Evolutionary conservation across 306 rosid genomes (phyloP).

Genomic region (Malus fusca): DNA sequence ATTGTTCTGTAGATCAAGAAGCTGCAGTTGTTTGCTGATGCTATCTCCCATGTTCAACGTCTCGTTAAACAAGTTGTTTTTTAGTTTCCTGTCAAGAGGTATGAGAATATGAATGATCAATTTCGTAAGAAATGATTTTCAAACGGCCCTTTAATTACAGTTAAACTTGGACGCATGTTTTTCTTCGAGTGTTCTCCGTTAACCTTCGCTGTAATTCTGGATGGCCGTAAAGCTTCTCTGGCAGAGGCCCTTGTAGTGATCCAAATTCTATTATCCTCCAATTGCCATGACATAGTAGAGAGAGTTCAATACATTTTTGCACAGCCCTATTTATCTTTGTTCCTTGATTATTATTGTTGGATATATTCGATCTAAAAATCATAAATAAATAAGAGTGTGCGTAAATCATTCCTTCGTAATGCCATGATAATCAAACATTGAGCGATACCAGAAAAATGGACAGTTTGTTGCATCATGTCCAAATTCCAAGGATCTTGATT

Average conservation of each 20-base stretch:
- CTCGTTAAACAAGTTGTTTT: constrained; percentile 44
- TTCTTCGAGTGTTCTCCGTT: neutral
- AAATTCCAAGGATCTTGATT: constrained; percentile 45
- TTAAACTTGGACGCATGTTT: neutral
- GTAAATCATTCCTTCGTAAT: too few species aligned
- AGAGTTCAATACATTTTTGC: neutral
- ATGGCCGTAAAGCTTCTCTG: constrained; percentile 55
- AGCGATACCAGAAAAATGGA: too few species aligned
- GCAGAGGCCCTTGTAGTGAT: constrained; percentile 56
- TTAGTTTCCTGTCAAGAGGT: constrained; percentile 49
- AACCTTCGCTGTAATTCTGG: constrained; percentile 70
- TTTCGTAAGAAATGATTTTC: neutral
- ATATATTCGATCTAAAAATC: too few species aligned
- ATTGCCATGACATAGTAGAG: neutral
- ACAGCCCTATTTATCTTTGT: too few species aligned
- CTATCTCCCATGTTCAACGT: constrained; percentile 59
- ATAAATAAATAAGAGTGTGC: too few species aligned
- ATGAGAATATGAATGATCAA: neutral
- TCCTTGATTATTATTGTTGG: too few species aligned
- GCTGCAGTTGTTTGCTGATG: constrained; percentile 56
- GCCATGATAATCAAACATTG: too few species aligned
- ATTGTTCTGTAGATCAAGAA: constrained; percentile 74
- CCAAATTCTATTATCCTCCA: constrained; percentile 66
- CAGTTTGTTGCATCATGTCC: too few species aligned
- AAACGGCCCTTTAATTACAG: neutral